These are phyloP conservation scores for Vararia minispora DNA, from an alignment of 768 basidiomycete genomes.

Conservation along the genomic window DNA sequence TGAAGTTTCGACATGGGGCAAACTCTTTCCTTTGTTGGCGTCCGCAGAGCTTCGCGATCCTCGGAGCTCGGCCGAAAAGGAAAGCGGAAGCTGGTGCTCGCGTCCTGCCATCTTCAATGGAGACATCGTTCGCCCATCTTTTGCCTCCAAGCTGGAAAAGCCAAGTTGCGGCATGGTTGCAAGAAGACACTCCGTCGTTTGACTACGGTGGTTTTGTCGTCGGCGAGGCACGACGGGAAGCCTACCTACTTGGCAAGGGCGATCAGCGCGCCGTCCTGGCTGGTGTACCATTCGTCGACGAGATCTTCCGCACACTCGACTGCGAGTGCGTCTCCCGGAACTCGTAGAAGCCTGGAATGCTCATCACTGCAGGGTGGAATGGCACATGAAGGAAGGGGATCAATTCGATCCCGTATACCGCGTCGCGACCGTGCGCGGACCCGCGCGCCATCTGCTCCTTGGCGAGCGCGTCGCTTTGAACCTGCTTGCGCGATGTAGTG, in stretches of 20 bases:
- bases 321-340: conserved; percentile 60
- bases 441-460: conserved; percentile 76
- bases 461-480: conserved; percentile 93
- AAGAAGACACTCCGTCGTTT: conserved; percentile 91
- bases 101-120: not conserved
- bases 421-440: conserved; percentile 86
- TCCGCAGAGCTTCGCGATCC: too few species aligned
- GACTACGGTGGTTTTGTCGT: conserved; percentile 97
- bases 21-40: too few species aligned
- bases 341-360: not conserved
- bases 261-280: conserved; percentile 71
- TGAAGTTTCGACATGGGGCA: too few species aligned
- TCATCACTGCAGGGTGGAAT: conserved; percentile 59
- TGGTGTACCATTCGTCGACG: conserved; percentile 91
- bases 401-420: conserved; percentile 71
- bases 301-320: conserved; percentile 79
- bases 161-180: conserved; percentile 72
- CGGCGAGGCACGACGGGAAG: conserved; percentile 78
- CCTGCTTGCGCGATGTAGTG: conserved; percentile 87
- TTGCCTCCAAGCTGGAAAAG: conserved; percentile 89
- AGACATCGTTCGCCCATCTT: conserved; percentile 41
- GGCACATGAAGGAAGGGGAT: conserved; percentile 84
- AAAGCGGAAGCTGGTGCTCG: too few species aligned
- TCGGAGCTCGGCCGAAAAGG: too few species aligned
- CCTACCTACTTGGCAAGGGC: conserved; percentile 87